Conservation (phyloP, 176 grass and related monocot genomes). For the Elaeis guineensis region DNA sequence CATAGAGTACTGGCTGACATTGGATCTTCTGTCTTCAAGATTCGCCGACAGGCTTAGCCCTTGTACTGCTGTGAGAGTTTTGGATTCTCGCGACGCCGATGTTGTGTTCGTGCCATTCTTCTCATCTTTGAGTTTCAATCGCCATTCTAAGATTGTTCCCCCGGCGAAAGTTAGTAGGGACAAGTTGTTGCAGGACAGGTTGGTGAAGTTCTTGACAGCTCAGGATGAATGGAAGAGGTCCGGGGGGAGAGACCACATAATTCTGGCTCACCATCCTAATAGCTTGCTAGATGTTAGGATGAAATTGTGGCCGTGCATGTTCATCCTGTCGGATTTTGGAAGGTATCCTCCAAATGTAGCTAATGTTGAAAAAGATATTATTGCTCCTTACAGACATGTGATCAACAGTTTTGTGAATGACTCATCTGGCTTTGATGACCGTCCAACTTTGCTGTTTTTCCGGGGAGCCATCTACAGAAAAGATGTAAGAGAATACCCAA, state of each 20-base stretch:
- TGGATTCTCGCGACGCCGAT: conserved; percentile 50
- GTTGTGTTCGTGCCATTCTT: conserved; percentile 90
- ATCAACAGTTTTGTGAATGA: conserved; percentile 61
- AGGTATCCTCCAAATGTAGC: conserved; percentile 69
- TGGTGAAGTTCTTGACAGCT: conserved; percentile 42
- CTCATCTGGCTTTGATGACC: conserved; percentile 55
- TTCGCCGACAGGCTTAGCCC: conserved; percentile 25
- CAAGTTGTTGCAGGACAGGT: conserved; percentile 52
- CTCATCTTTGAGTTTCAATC: conserved; percentile 81
- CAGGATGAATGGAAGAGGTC: conserved; percentile 66
- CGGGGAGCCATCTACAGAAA: conserved; percentile 92
- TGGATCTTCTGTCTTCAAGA: conserved; percentile 70
- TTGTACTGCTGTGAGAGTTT: conserved; percentile 48
- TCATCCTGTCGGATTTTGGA: conserved; percentile 84
- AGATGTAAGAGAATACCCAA: conserved; percentile 54
- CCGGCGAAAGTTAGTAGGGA: conserved; percentile 50
- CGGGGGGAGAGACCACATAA: conserved; percentile 59
- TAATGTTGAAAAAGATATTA: conserved; percentile 79
- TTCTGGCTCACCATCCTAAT: conserved; percentile 91
- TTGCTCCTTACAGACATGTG: conserved; percentile 79
- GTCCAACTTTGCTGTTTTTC: conserved; percentile 64
- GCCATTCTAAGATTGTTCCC: conserved; percentile 50
- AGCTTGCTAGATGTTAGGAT: conserved; percentile 65
- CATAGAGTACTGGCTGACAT: conserved; percentile 90
- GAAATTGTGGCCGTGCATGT: conserved; percentile 44